Percentiles rank a stretch among this genome's conserved stretches.
These are phyloP conservation scores for Xylaria acuta DNA, from an alignment of 495 filamentous ascomycete genomes.

Conservation along the genomic window DNA sequence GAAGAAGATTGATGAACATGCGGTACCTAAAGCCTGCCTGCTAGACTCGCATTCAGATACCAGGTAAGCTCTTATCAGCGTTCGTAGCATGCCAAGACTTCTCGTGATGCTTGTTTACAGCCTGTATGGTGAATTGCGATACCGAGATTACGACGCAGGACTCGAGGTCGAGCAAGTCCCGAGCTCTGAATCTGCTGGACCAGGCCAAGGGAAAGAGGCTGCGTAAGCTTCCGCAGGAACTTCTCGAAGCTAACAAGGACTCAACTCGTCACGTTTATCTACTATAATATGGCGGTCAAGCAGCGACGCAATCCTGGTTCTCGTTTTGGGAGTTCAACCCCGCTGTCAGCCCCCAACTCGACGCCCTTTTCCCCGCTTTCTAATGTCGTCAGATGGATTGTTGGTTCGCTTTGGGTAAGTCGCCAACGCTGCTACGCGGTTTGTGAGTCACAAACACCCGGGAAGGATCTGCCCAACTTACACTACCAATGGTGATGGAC, in stretches of 20 bases:
- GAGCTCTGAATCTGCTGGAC: slow-evolving; percentile 9
- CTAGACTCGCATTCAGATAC: slow-evolving; percentile 3
- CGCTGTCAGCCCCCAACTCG: slow-evolving; percentile 17
- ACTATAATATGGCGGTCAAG: slow-evolving; percentile 12
- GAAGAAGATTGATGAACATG: background rate
- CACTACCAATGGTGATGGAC: background rate
- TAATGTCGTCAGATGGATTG: slow-evolving; percentile 5
- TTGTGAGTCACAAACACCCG: slow-evolving; percentile 18
- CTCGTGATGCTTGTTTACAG: background rate
- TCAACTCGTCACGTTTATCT: slow-evolving; percentile 4
- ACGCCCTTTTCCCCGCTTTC: slow-evolving; percentile 16
- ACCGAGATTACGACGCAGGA: slow-evolving; percentile 18
- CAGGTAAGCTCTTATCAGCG: slow-evolving; percentile 14
- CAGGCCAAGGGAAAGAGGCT: slow-evolving; percentile 26
- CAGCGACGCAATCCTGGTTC: slow-evolving; percentile 4
- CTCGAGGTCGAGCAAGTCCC: slow-evolving; percentile 3
- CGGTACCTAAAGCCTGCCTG: background rate
- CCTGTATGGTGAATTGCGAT: slow-evolving; percentile 7
- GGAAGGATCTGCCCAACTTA: slow-evolving; percentile 6
- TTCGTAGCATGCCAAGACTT: slow-evolving; percentile 1
- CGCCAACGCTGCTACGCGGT: background rate
- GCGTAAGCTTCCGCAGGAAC: slow-evolving; percentile 34
- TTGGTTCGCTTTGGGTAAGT: background rate
- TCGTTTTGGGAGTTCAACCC: background rate
- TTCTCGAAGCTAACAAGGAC: background rate